These are phyloP conservation scores for Penicillium verrucosum DNA, from an alignment of 2,329 filamentous ascomycete genomes.

Conservation along the genomic window DNA sequence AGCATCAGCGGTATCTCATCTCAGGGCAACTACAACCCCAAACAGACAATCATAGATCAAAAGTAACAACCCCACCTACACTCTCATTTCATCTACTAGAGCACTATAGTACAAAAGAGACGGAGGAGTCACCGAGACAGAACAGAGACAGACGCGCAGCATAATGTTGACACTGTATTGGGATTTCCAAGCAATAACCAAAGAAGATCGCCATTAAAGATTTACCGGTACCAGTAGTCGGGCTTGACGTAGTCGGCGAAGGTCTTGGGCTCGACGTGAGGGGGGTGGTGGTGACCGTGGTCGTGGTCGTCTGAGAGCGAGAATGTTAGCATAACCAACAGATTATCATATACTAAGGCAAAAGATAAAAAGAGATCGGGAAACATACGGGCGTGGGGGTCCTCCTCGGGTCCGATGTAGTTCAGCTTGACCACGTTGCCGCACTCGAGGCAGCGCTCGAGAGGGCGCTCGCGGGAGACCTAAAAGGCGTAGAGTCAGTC, in stretches of 20 bases:
- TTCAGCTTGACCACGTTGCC: slow-evolving; percentile 97
- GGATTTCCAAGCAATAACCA: slow-evolving; percentile 5
- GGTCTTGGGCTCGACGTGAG: slow-evolving; percentile 82
- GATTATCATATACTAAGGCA: background rate
- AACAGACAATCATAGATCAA: background rate
- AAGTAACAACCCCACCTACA: slow-evolving; percentile 18
- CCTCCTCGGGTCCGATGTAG: slow-evolving; percentile 80
- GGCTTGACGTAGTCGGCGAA: slow-evolving; percentile 95
- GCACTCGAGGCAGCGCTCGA: slow-evolving; percentile 96
- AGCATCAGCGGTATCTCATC: no score
- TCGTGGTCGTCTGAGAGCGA: slow-evolving; percentile 39
- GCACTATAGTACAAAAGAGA: slow-evolving; percentile 31
- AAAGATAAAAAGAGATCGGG: slow-evolving; percentile 5
- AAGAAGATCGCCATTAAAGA: slow-evolving; percentile 12
- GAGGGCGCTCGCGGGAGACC: slow-evolving; percentile 82
- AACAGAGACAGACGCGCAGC: slow-evolving; percentile 21
- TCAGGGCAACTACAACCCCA: background rate
- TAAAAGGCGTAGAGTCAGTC: slow-evolving; percentile 35
- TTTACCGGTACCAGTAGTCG: slow-evolving; percentile 75
- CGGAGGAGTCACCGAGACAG: slow-evolving; percentile 17
- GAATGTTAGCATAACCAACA: slow-evolving; percentile 5
- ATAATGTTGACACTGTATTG: slow-evolving; percentile 22
- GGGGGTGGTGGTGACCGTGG: slow-evolving; percentile 45
- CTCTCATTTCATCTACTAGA: slow-evolving; percentile 30
- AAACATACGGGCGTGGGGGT: slow-evolving; percentile 57